Evolutionary conservation across 306 rosid genomes (phyloP).

Genomic region (Erythrophleum fordii): DNA sequence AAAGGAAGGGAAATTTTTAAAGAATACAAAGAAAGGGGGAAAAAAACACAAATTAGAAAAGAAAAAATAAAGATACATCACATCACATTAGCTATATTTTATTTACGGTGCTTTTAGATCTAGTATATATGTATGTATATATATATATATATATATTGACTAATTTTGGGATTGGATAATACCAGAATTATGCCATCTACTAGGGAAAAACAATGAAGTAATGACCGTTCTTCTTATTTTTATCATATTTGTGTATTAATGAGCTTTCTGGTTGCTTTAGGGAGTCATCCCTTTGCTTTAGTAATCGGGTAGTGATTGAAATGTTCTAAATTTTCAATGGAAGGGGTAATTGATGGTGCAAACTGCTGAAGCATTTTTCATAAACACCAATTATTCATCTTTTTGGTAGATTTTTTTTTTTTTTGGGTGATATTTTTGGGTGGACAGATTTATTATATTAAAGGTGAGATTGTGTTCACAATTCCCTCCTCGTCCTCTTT

Average conservation of each 20-base stretch:
- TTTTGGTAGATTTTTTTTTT: not conserved
- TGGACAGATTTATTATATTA: not conserved
- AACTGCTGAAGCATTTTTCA: conserved; percentile 25
- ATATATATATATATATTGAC: too few relatives aligned
- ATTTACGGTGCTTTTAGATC: too few relatives aligned
- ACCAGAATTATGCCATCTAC: conserved; percentile 7
- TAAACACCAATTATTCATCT: not conserved
- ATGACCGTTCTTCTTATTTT: not conserved
- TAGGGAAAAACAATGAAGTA: not conserved
- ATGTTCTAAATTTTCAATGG: not conserved
- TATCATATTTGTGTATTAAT: not conserved
- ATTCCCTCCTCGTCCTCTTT: not conserved
- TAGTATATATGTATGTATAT: too few relatives aligned
- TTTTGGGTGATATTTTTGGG: too few relatives aligned
- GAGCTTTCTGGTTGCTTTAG: not conserved
- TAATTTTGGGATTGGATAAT: too few relatives aligned
- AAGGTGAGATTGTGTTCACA: not conserved
- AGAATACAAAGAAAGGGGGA: too few relatives aligned
- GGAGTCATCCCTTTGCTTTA: conserved; percentile 6
- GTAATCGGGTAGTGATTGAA: not conserved
- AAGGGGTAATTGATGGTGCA: conserved; percentile 1
- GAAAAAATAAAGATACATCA: too few relatives aligned
- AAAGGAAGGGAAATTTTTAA: too few relatives aligned
- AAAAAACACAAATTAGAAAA: too few relatives aligned
- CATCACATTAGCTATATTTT: too few relatives aligned